Base-by-base conservation (phyloP, 257 asterid species). In the Nyctanthes arbortristis region DNA sequence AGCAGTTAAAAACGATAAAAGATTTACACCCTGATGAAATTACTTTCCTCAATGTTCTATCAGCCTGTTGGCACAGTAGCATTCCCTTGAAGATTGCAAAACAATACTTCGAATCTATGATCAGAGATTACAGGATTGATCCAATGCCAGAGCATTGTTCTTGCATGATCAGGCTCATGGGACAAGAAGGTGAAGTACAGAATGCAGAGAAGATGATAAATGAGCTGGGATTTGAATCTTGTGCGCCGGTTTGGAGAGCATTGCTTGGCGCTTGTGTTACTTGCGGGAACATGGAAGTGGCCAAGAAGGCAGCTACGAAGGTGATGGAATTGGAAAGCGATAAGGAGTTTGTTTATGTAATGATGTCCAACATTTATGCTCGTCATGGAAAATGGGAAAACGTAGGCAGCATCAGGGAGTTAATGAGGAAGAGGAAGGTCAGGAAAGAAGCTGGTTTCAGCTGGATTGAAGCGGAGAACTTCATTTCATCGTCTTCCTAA, bases 121-220 rank as follows among this genome's bases (percentile, higher is more conserved):
- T 83, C 7, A 79, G 77, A 10, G 71, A 74, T 14, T 75, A 79
- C 16, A 61, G 20, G 73, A 85, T 93, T 61, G 65, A 79, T 61
- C 92, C 97, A 10, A 68, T 73, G 28, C 70, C 89, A 0, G 96
- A 93, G 79, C 95, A 90, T 57, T 90, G 85, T 71, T 82, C 84
- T n/a, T 67, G 77, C 52, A 81, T 90, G 87, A 84, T 87, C 45
- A 87, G 78, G 84, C 69, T 87, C 69, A 84, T 90, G 96, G 94
- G 87, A 63, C 82, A 40, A 64, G 87, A 88, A 52, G 93, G 96
- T 24, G 79, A 80, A 20, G 65, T 84, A 27, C 65, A 75, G 36
- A 54, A 73, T 43, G 98, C 87, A 3, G 80, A 66, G 81, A 65
- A 61, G 79, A 81, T 87, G 93, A 85, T 87, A 10, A 24, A 47